Evolutionary conservation across 768 basidiomycete genomes (phyloP), one percentile per base, ranked within the genome.

Genomic region (Neoboletus subvelutipes): DNA sequence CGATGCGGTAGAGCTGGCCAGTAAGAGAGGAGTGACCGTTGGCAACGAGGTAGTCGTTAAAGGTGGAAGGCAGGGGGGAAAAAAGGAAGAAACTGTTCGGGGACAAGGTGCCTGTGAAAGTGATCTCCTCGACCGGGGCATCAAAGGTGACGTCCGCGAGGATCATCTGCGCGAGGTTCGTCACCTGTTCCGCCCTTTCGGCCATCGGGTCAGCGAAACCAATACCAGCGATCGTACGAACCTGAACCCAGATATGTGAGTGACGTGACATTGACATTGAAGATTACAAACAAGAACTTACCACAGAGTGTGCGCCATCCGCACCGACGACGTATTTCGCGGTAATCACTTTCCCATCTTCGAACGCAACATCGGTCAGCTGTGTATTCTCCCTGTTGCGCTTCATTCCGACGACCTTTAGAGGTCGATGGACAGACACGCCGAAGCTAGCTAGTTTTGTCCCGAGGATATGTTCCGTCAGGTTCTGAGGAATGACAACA

Each of bases 301-400:
- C 29, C 29, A 29, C 29, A 1, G 29, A 29, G 29, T 6, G 29
- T 29, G 29, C 29, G 7, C 29, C 29, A 9, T 29, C 29, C 29
- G 29, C 29, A 29, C 29, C 82, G 31, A 84, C 62, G 2, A 83
- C 76, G 60, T 81, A 82, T 39, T 71, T 75, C 10, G 82, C 70
- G 2, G 67, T 73, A 17, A 83, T 67, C 10, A 72, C 65, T 42
- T 71, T 71, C 1, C 82, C 81, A 28, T 76, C 74, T 24, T 83
- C 80, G 55, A 84, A 83, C 0, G 63, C 52, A 8, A 81, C 80
- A 12, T 80, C 73, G 4, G 67, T 71, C 22, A 76, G 45, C 20
- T 62, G 63, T 0, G 47, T 2, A 33, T 76, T 71, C 24, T 62
- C 57, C 5, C 63, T 40, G 45, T 71, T 74, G 4, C 62, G 58